These are phyloP conservation scores for Asterionellopsis glacialis DNA, from an alignment of 108 stramenopile species.

Conservation along the genomic window DNA sequence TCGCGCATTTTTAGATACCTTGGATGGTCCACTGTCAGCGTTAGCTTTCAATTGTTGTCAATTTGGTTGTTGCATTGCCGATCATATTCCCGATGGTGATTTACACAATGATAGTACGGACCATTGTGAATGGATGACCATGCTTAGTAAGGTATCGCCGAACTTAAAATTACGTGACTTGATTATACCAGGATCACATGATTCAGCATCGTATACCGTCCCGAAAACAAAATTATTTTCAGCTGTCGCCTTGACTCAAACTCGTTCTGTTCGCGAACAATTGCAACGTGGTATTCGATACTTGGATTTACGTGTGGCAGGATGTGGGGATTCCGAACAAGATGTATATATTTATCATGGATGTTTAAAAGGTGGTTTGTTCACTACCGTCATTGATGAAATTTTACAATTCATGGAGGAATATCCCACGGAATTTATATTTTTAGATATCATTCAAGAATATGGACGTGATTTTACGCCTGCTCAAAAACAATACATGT, in stretches of 20 bases:
- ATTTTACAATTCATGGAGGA: constrained; percentile 39
- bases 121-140: constrained; percentile 55
- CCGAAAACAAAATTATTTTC: constrained; percentile 38
- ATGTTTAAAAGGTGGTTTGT: constrained; percentile 38
- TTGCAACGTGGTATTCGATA: constrained; percentile 50
- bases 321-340: constrained; percentile 12
- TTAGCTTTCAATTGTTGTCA: constrained; percentile 64
- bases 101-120: constrained; percentile 13
- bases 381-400: constrained; percentile 40
- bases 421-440: constrained; percentile 48
- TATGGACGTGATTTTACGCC: constrained; percentile 31
- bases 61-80: constrained; percentile 46
- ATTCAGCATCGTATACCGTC: constrained; percentile 60
- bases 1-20: background rate
- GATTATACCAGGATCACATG: constrained; percentile 57
- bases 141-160: constrained; percentile 31
- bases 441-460: constrained; percentile 41
- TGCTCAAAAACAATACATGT: constrained; percentile 23
- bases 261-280: constrained; percentile 53
- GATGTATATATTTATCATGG: constrained; percentile 43
- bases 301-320: constrained; percentile 52
- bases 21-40: constrained; percentile 43
- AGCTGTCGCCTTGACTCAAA: constrained; percentile 55
- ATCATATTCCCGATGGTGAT: constrained; percentile 22
- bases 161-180: constrained; percentile 37